These are phyloP conservation scores for Theileria orientalis DNA, from an alignment of 169 alveolate species.

Conservation along the genomic window DNA sequence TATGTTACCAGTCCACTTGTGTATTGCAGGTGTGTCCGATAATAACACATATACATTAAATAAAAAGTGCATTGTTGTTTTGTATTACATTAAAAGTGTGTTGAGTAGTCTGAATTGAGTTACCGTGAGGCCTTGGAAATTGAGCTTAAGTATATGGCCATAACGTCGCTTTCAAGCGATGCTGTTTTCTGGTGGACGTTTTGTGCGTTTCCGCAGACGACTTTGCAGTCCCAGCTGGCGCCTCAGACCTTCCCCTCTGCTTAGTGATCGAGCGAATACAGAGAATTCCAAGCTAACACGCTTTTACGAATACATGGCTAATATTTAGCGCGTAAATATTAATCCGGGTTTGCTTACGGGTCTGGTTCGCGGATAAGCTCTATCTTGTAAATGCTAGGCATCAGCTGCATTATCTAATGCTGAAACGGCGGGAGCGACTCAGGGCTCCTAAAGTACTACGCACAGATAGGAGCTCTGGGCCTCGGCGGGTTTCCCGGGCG, in stretches of 20 bases:
- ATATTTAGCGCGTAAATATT: neutral
- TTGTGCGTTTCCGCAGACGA: slow-evolving; percentile 39
- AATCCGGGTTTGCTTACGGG: slow-evolving; percentile 5
- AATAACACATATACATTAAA: too few species aligned
- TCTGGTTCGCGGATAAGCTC: slow-evolving; percentile 58
- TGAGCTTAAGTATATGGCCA: slow-evolving; percentile 50
- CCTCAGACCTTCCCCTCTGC: slow-evolving; percentile 70
- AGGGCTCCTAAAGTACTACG: slow-evolving; percentile 26
- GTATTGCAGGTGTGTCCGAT: too few species aligned
- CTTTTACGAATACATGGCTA: slow-evolving; percentile 9
- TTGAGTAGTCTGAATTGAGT: slow-evolving; percentile 67
- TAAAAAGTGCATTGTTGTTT: too few species aligned
- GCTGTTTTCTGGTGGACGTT: slow-evolving; percentile 67
- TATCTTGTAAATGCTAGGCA: slow-evolving; percentile 46
- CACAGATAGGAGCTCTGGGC: slow-evolving; percentile 16
- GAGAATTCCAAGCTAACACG: slow-evolving; percentile 62
- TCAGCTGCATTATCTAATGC: slow-evolving; percentile 47
- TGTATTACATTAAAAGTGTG: slow-evolving; percentile 44
- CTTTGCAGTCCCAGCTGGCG: slow-evolving; percentile 63
- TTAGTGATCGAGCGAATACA: slow-evolving; percentile 26
- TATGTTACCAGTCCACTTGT: too few species aligned
- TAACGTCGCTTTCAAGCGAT: slow-evolving; percentile 57
- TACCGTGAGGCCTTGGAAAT: slow-evolving; percentile 56
- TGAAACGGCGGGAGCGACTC: slow-evolving; percentile 17
- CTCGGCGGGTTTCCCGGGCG: slow-evolving; percentile 50